Conservation (phyloP, 306 rosid genomes). For the Casuarina glauca region DNA sequence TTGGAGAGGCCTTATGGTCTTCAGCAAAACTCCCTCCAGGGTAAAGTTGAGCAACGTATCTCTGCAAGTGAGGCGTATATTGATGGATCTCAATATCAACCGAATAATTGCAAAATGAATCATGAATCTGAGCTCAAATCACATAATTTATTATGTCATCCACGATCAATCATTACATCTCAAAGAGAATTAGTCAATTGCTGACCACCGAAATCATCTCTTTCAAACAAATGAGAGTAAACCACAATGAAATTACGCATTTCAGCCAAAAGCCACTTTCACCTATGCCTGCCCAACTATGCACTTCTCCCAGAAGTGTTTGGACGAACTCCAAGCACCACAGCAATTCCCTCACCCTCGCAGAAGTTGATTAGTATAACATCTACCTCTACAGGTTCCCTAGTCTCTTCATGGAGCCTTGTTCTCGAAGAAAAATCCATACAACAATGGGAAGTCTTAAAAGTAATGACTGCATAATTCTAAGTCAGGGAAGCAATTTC, state of each 20-base stretch:
- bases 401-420: background rate
- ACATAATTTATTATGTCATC: background rate
- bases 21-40: conserved; percentile 15
- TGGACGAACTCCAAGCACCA: background rate
- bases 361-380: background rate
- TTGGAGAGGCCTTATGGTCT: background rate
- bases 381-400: conserved; percentile 4
- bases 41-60: background rate
- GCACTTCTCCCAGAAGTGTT: background rate
- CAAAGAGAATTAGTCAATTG: background rate
- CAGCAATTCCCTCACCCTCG: background rate
- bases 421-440: background rate
- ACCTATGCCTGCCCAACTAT: background rate
- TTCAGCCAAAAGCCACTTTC: background rate
- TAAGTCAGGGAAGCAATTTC: background rate
- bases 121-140: background rate
- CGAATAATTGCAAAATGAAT: conserved; percentile 3
- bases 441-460: background rate
- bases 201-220: background rate
- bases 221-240: background rate
- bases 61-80: conserved; percentile 29
- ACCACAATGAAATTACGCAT: background rate
- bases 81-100: conserved; percentile 1
- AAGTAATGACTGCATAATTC: background rate
- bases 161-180: background rate